Evolutionary conservation across 106 monocot genomes (phyloP).

Genomic region (Platanthera guangdongensis): DNA sequence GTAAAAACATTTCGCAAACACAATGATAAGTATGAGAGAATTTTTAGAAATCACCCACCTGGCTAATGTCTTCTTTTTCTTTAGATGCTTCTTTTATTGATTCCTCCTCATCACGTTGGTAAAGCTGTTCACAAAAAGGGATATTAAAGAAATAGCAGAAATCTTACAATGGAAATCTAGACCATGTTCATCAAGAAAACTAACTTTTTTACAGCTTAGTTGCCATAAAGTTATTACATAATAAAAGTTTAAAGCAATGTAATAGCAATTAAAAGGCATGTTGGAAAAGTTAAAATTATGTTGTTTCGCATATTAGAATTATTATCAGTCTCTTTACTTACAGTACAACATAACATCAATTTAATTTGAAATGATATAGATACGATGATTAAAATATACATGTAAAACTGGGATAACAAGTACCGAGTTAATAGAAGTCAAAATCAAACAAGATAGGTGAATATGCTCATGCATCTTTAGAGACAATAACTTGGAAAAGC

Average conservation of each 20-base stretch:
- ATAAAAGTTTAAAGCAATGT: not conserved
- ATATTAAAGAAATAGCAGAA: not conserved
- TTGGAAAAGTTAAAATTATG: not conserved
- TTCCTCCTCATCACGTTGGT: slow-evolving; percentile 7
- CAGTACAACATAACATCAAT: not conserved
- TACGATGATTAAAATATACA: not conserved
- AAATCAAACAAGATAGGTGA: not conserved
- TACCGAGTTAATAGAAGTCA: not conserved
- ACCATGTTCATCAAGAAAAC: not conserved
- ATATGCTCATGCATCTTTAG: not conserved
- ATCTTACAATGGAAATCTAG: not conserved
- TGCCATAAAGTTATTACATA: not conserved
- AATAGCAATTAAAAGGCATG: not conserved
- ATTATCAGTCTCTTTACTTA: not conserved
- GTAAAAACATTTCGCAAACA: not conserved
- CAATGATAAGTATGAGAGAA: not conserved
- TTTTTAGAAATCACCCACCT: not conserved
- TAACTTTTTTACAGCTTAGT: not conserved
- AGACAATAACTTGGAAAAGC: not conserved
- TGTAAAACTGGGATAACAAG: not conserved
- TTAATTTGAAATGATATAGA: not conserved
- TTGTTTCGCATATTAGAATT: not conserved
- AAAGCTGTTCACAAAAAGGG: not conserved
- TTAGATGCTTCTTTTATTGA: not conserved
- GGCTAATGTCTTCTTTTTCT: slow-evolving; percentile 5